Evolutionary conservation across 176 grass and related monocot genomes (phyloP).

Genomic region (Bonia amplexicaulis): DNA sequence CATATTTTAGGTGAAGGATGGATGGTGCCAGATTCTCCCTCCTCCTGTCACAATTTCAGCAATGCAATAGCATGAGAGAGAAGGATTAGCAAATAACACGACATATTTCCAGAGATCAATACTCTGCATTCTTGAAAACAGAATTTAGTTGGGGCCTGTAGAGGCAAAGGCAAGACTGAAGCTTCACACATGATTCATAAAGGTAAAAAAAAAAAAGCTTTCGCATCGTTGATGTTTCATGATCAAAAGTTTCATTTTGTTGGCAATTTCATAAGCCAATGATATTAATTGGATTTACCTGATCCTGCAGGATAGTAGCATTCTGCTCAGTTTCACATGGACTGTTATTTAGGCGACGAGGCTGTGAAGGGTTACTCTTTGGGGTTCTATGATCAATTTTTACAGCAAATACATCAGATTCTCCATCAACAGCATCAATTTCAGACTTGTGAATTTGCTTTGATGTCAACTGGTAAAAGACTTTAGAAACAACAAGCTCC

Average conservation of each 20-base stretch:
- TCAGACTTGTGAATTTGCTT: constrained; percentile 28
- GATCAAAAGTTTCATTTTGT: not conserved
- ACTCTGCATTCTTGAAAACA: not conserved
- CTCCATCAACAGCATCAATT: not conserved
- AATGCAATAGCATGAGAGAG: not conserved
- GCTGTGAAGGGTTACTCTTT: constrained; percentile 43
- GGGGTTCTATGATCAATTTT: constrained; percentile 58
- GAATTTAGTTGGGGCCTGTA: not conserved
- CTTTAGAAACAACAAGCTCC: constrained; percentile 60
- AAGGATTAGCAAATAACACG: not conserved
- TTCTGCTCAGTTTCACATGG: constrained; percentile 24
- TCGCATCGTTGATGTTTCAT: not conserved
- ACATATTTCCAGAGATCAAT: not conserved
- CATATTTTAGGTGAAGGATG: not conserved
- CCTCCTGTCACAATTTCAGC: constrained; percentile 3
- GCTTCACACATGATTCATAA: not conserved
- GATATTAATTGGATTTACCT: constrained; percentile 38
- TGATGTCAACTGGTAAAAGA: constrained; percentile 45
- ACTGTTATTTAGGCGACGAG: constrained; percentile 19
- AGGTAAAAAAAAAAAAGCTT: not conserved
- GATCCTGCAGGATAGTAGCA: not conserved
- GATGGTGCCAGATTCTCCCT: constrained; percentile 8
- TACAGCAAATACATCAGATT: constrained; percentile 5
- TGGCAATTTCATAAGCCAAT: not conserved
- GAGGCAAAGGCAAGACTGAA: not conserved